Evolutionary conservation across 2,329 filamentous ascomycete species (phyloP).

Genomic region (Aspergillus pseudotamarii): DNA sequence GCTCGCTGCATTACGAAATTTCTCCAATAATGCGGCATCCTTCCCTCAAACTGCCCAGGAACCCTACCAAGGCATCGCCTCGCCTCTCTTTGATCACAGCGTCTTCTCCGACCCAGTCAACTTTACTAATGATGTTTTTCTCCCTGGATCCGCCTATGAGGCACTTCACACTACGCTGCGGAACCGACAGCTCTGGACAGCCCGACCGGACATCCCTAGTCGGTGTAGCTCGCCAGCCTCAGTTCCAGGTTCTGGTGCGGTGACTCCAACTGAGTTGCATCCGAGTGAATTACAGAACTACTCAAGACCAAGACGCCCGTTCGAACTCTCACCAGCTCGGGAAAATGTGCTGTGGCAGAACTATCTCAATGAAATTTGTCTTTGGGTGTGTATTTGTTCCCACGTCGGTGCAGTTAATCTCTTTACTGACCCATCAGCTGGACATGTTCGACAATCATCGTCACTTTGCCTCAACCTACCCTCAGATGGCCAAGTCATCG

Average conservation of each 20-base stretch:
- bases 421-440: conserved; percentile 35
- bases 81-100: conserved; percentile 27
- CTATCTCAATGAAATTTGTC: conserved; percentile 34
- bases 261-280: conserved; percentile 13
- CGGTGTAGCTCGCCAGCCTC: conserved; percentile 27
- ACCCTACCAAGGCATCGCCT: conserved; percentile 23
- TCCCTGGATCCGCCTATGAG: conserved; percentile 52
- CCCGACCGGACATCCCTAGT: conserved; percentile 45
- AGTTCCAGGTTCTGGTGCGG: conserved; percentile 14
- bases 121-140: conserved; percentile 52
- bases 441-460: conserved; percentile 57
- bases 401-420: not conserved
- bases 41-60: conserved; percentile 17
- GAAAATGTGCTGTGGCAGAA: conserved; percentile 38
- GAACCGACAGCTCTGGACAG: conserved; percentile 50
- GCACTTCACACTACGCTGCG: conserved; percentile 51
- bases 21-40: conserved; percentile 12
- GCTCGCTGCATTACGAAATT: conserved; percentile 19
- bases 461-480: conserved; percentile 53
- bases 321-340: conserved; percentile 32
- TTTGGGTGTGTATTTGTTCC: conserved; percentile 24
- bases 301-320: conserved; percentile 22
- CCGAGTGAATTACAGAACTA: not conserved
- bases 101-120: conserved; percentile 29
- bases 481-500: conserved; percentile 49